Evolutionary conservation across 2,329 filamentous ascomycete species (phyloP), one percentile per base, ranked within the genome.

Genomic region (Calonectria pteridis): DNA sequence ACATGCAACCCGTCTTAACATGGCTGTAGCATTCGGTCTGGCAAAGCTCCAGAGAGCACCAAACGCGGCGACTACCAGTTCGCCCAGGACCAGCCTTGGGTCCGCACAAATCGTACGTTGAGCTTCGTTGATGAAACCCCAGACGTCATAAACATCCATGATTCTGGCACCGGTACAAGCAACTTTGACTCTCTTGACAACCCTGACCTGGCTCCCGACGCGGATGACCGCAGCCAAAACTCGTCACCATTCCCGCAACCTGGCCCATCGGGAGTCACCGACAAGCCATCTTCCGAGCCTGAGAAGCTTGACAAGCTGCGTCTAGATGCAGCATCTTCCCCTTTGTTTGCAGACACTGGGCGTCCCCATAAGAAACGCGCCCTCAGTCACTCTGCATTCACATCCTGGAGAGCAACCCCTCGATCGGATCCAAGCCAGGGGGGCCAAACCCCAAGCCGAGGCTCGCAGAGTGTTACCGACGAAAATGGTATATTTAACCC

Each of bases 121-220:
- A 82, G 79, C 33, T 82, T 82, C 26, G 74, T 82, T 10, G 79
- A 82, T 46, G 81, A 82, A 58, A 82, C 81, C 3, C 73, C 79
- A 43, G 79, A 82, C 18, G 75, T 82, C 16, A 78, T 81, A 64
- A 80, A 80, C 40, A 77, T 80, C 10, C 78, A 81, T 37, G 79
- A 82, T 33, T 74, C 76, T 10, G 71, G 71, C 14, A 72, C 69
- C 4, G 76, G 71, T 9, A 69, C 37, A 18, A 62, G 20, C 31
- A 73, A 71, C 43, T 73, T 78, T 29, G 71, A 75, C 51, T 71
- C 71, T 4, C 33, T 74, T n/a, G 59, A 77, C 6, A 71, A 69
- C 35, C 65, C 70, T 29, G 65, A 53, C 16, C 55, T 58, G 6
- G 40, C 58, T 14, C 40, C 53, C 4, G 70, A 73, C 10, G 37